phyloP scores from a whole-genome alignment of 371 early-diverging fungal species.

The Mortierella sp. region DNA sequence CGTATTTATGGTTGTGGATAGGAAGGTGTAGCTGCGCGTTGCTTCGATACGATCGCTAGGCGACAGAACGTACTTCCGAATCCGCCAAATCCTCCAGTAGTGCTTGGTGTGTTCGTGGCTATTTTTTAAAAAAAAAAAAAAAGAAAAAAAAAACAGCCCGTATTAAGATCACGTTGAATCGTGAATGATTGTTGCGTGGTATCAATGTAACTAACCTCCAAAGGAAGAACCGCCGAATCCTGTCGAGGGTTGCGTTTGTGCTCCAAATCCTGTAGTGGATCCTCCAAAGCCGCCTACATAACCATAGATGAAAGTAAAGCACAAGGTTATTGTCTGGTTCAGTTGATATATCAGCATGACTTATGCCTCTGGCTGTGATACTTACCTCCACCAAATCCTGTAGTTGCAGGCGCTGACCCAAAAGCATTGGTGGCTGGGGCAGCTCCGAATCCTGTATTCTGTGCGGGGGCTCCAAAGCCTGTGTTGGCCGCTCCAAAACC shows the following conservation, averaged over 20 bases:
- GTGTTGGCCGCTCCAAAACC: slow-evolving; percentile 58
- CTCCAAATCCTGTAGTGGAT: slow-evolving; percentile 64
- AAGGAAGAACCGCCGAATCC: slow-evolving; percentile 62
- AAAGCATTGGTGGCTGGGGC: slow-evolving; percentile 39
- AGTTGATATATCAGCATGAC: not conserved
- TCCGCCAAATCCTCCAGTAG: slow-evolving; percentile 58
- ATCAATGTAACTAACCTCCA: slow-evolving; percentile 58
- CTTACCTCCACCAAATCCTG: slow-evolving; percentile 52
- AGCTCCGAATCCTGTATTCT: slow-evolving; percentile 38
- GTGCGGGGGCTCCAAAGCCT: slow-evolving; percentile 55
- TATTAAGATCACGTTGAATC: not conserved
- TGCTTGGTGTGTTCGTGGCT: slow-evolving; percentile 64
- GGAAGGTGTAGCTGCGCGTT: not conserved
- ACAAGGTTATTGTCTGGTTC: not conserved
- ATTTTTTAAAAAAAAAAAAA: slow-evolving; percentile 7
- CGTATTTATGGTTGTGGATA: not conserved
- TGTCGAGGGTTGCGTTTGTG: slow-evolving; percentile 60
- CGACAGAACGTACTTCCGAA: slow-evolving; percentile 37
- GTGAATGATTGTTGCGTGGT: not conserved
- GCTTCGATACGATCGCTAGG: not conserved
- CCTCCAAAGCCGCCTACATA: slow-evolving; percentile 51
- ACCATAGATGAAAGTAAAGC: not conserved
- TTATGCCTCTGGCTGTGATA: not conserved
- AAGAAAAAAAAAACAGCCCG: not conserved
- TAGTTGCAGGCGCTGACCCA: slow-evolving; percentile 32